phyloP scores from a whole-genome alignment of 2,329 filamentous ascomycete genomes.

The Penicillium sp. region DNA sequence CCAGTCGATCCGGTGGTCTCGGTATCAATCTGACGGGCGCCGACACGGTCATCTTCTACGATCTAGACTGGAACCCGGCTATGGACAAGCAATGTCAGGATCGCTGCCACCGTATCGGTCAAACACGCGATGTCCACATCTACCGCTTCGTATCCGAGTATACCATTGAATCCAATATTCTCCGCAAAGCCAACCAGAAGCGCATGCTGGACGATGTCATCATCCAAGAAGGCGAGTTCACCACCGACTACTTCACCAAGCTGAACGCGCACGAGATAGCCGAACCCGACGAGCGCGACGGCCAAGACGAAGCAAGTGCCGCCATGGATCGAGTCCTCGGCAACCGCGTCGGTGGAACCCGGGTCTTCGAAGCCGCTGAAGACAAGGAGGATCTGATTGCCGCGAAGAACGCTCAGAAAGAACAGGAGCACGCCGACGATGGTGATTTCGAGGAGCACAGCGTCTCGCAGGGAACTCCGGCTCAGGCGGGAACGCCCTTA shows the following conservation, averaged over 20 bases:
- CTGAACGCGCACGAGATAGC: slow-evolving; percentile 68
- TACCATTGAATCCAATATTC: slow-evolving; percentile 96
- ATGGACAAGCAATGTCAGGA: slow-evolving; percentile 99
- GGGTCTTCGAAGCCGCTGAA: slow-evolving; percentile 83
- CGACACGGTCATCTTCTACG: slow-evolving; percentile 98
- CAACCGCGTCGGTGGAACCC: slow-evolving; percentile 63
- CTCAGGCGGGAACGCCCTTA: slow-evolving; percentile 37
- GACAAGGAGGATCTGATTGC: slow-evolving; percentile 89
- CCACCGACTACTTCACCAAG: slow-evolving; percentile 91
- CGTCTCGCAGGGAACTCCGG: slow-evolving; percentile 36
- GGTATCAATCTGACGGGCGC: slow-evolving; percentile 96
- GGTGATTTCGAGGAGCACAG: slow-evolving; percentile 75
- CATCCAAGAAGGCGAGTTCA: slow-evolving; percentile 97
- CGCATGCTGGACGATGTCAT: slow-evolving; percentile 97
- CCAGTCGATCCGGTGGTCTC: slow-evolving; percentile 87
- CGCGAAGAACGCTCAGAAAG: slow-evolving; percentile 82
- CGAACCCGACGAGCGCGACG: slow-evolving; percentile 58
- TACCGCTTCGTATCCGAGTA: slow-evolving; percentile 91
- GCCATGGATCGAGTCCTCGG: slow-evolving; percentile 86
- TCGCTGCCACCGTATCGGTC: slow-evolving; percentile 92
- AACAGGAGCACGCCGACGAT: slow-evolving; percentile 79
- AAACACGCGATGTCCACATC: slow-evolving; percentile 96
- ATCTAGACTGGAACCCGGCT: slow-evolving; percentile 98
- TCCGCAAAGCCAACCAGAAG: slow-evolving; percentile 95
- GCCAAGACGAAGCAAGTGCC: slow-evolving; percentile 70